These are phyloP conservation scores for Candida verbasci DNA, from an alignment of 805 yeast species.

Conservation along the genomic window DNA sequence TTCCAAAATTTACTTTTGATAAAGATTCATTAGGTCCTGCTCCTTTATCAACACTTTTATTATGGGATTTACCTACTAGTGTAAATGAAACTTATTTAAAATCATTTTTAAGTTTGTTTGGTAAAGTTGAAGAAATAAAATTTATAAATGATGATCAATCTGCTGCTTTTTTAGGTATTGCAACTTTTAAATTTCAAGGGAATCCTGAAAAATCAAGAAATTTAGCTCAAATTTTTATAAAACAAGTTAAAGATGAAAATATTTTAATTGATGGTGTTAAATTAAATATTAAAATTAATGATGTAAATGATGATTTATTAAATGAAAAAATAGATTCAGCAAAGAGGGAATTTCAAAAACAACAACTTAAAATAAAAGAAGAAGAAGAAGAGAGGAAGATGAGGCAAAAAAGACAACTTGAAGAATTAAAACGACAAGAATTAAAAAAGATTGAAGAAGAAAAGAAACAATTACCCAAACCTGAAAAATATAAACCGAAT, in stretches of 20 bases:
- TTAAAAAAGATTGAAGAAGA: slow-evolving; percentile 11
- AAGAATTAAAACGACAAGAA: slow-evolving; percentile 11
- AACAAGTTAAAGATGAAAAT: slow-evolving; percentile 20
- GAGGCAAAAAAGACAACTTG: slow-evolving; percentile 12
- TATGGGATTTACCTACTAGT: slow-evolving; percentile 60
- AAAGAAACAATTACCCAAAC: background rate
- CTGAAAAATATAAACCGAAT: slow-evolving; percentile 21
- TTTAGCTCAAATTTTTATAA: slow-evolving; percentile 29
- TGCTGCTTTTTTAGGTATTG: slow-evolving; percentile 76
- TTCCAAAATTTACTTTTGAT: slow-evolving; percentile 51
- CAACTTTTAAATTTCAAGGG: slow-evolving; percentile 59
- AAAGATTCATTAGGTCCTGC: slow-evolving; percentile 69
- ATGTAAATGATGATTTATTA: slow-evolving; percentile 34
- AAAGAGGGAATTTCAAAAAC: slow-evolving; percentile 21
- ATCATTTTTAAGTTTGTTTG: slow-evolving; percentile 58
- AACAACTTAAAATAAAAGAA: slow-evolving; percentile 25
- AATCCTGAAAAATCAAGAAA: slow-evolving; percentile 40
- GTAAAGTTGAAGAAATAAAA: slow-evolving; percentile 56
- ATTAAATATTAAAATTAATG: slow-evolving; percentile 52
- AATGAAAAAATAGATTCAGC: slow-evolving; percentile 34
- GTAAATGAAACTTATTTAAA: slow-evolving; percentile 42
- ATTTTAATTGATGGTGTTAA: slow-evolving; percentile 49
- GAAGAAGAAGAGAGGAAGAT: slow-evolving; percentile 26
- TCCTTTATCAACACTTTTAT: slow-evolving; percentile 65
- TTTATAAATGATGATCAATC: slow-evolving; percentile 65